Evolutionary conservation across 306 rosid species (phyloP), one percentile per base, ranked within the genome.

Genomic region (Styphnolobium japonicum): DNA sequence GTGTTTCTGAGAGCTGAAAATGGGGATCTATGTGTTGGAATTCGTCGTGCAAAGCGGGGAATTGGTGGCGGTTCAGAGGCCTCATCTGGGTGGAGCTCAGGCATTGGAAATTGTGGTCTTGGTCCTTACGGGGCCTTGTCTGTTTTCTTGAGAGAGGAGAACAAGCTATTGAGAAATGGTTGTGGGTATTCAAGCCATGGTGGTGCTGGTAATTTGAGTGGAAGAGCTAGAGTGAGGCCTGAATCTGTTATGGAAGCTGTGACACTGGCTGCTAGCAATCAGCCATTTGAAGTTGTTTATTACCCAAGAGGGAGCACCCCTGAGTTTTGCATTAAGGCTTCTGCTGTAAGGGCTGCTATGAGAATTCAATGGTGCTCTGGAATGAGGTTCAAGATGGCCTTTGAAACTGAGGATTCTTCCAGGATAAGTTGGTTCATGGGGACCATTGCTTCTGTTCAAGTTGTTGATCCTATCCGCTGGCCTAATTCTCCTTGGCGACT

Each of bases 401-500:
- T 95, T 82, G 98, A 95, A 73, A 95, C 98, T 0, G 98, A 95
- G 89, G 98, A 95, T 82, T 90, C 98, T 31, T 92, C 98, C 31
- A 83, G 98, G 74, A 95, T 95, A 1, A 95, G 98, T 73, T 95
- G 98, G 98, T 92, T 95, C 76, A 91, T 95, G 98, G 98, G 98
- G 33, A 91, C 98, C 23, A 69, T 91, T 27, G 63, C 92, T 71
- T 90, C 94, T 75, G 94, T 90, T 79, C 96, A 92, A 49, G 94
- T 91, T 75, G 86, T 91, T 23, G 98, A 95, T 67, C 92, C 95
- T 29, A 85, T 91, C 71, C 88, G 92, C 53, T 95, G 98, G 98
- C 97, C 98, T 14, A 87, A 91, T 76, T 92, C 98, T 2, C 98
- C 92, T 0, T 95, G 98, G 98, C 78, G 98, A 61, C 92, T 91